phyloP scores from a whole-genome alignment of 352 stramenopile genomes.

The Globisporangium alternatum region DNA sequence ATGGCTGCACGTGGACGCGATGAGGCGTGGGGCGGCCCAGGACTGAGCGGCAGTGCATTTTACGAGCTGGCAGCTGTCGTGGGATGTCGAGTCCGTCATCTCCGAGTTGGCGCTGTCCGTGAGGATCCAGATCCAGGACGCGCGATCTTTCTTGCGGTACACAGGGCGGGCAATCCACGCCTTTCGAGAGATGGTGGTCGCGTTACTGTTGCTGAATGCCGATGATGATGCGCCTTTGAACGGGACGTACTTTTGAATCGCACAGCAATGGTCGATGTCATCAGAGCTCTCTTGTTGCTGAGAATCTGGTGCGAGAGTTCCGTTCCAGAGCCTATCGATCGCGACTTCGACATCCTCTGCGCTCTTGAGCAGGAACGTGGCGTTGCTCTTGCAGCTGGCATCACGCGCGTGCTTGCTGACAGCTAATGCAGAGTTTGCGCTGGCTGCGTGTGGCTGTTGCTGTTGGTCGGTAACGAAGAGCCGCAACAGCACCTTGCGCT shows the following conservation, averaged over 20 bases:
- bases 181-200: slow-evolving; percentile 10
- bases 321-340: slow-evolving; percentile 18
- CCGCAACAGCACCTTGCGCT: slow-evolving; percentile 10
- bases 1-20: slow-evolving; percentile 30
- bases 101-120: slow-evolving; percentile 18
- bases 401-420: slow-evolving; percentile 11
- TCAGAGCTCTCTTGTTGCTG: too few species aligned
- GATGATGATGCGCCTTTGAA: slow-evolving; percentile 29
- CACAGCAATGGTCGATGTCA: slow-evolving; percentile 2
- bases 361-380: slow-evolving; percentile 10
- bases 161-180: slow-evolving; percentile 56
- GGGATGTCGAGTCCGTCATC: slow-evolving; percentile 15
- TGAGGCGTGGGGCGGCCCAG: slow-evolving; percentile 42
- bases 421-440: not conserved
- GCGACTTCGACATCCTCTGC: slow-evolving; percentile 14
- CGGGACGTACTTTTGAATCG: slow-evolving; percentile 49
- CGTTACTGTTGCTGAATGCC: not conserved
- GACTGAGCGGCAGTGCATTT: slow-evolving; percentile 50
- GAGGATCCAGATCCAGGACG: slow-evolving; percentile 57
- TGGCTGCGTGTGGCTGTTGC: not conserved
- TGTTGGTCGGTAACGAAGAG: not conserved
- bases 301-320: not conserved
- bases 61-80: slow-evolving; percentile 53
- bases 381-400: slow-evolving; percentile 12
- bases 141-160: slow-evolving; percentile 51